Base-by-base conservation (phyloP, 495 filamentous ascomycete genomes). In the Daldinia decipiens region DNA sequence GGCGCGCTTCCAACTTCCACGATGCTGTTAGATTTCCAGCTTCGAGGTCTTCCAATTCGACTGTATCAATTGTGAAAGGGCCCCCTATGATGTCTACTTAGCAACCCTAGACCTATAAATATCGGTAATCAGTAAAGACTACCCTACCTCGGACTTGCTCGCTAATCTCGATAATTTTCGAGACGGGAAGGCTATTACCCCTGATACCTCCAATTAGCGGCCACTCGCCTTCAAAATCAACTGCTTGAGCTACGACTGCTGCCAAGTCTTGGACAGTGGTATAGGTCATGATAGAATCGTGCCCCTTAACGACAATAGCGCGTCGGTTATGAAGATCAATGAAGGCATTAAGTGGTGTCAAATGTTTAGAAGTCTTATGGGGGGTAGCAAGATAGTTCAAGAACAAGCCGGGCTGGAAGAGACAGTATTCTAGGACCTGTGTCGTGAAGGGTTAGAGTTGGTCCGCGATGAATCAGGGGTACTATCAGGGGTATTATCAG, bases 361-460 rank as follows among this genome's bases (percentile, higher is more conserved):
- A n/a, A 65, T 89, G 73, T 53, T 83, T 85, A 17, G 82, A 52
- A 7, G 86, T 82, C 65, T 82, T 79, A 40, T 85, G 74, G 0
- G 88, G 87, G 31, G 64, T 65, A 13, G 85, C 82, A 0, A 88
- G 66, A 67, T 88, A 89, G 71, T 89, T 74, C 0, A 84, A 27
- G 73, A 89, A 86, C 1, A 86, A 19, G 3, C 87, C 88, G 0
- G 84, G 83, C 39, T 87, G 84, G 67, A 90, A 89, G 2, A 89
- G 75, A 3, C 75, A 80, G 73, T 90, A 90, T 63, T 89, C 84
- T 27, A 90, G 82, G 40, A 87, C 78, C 86, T 87, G 51, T 9
- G 17, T 57, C 26, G 12, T 11, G 5, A 12, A 47, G 38, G 36
- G 31, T 73, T 34, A 57, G 62, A 15, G 31, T 6, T 40, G 12